A percentile compares a stretch with the other conserved stretches of the same genome.
Evolutionary conservation across 257 asterid species (phyloP).

Genomic region (Apocynum venetum): DNA sequence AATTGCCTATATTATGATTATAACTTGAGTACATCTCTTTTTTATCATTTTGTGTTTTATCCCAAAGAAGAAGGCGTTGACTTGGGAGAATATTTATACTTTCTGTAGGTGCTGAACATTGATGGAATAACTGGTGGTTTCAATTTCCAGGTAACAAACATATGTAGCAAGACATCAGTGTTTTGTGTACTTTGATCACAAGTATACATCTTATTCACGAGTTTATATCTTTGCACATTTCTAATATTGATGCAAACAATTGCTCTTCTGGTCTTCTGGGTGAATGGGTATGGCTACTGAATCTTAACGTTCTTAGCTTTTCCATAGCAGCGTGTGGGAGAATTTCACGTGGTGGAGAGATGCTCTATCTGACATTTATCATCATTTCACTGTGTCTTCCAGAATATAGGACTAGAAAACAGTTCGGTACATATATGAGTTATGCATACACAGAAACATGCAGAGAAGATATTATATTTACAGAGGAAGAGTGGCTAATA

Average conservation of each 20-base stretch:
- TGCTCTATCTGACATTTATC: not conserved
- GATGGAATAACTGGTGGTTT: conserved; percentile 96
- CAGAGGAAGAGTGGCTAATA: too few species aligned
- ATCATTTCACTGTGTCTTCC: not conserved
- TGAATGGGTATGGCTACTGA: not conserved
- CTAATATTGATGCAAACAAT: not conserved
- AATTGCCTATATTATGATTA: not conserved
- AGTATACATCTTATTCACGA: not conserved
- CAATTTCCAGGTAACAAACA: conserved; percentile 73
- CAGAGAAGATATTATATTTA: not conserved
- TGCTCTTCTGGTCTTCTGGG: not conserved
- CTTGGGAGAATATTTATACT: not conserved
- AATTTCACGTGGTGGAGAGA: not conserved
- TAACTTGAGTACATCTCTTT: not conserved
- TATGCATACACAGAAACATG: not conserved
- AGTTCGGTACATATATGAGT: not conserved
- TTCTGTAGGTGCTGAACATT: conserved; percentile 60
- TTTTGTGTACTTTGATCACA: not conserved
- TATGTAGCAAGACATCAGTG: not conserved
- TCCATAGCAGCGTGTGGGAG: too few species aligned
- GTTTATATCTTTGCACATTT: not conserved
- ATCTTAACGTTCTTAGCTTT: too few species aligned
- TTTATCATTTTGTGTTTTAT: not conserved
- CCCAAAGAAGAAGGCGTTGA: too few species aligned
- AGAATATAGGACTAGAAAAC: not conserved